Evolutionary conservation across 441 rosid genomes (phyloP), one percentile per base, ranked within the genome.

Genomic region (Gossypium schwendimanii): DNA sequence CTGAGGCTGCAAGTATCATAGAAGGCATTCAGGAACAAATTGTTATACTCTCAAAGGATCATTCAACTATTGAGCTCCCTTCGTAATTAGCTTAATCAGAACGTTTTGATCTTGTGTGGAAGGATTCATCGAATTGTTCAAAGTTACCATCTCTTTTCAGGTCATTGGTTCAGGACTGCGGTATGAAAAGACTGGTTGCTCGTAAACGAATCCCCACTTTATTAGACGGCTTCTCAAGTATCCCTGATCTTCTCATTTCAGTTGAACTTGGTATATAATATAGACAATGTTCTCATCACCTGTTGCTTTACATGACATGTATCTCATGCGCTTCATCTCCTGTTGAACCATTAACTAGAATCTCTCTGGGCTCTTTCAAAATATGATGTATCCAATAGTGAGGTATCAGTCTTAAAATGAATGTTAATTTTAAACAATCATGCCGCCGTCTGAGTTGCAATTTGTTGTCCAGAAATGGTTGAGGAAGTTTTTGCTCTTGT

Each of bases 1-100:
- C 89, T 81, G 98, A 93, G 80, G 97, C 94, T 70, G 81, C 89
- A 70, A 73, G 78, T 68, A 75, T 87, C 70, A 83, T 91, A 54
- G 82, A 85, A 80, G 90, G 85, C 71, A 80, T 93, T 76, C 94
- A 89, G 83, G 97, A 84, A 49, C 95, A 88, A 75, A 85, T 93
- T 85, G 87, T 80, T 77, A 70, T 81, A 60, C 75, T 93, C 58
- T 93, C 94, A 31, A 87, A 68, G 74, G 97, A 93, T 82, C 85
- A 9, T 39, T 39, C 98, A 47, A 78, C 83, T 11, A 80, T 93
- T 66, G 91, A 87, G 73, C 86, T 91, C 72, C 93, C 97, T 5
- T 78, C 69, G 97, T 91, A 74, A 83, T 92, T 39, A 55, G 70
- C 76, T 55, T 69, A 6, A 52, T 69, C 17, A 10, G 45, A 69